Conservation (phyloP, 192 early-diverging fungal genomes). For the Coemansia reversa region DNA sequence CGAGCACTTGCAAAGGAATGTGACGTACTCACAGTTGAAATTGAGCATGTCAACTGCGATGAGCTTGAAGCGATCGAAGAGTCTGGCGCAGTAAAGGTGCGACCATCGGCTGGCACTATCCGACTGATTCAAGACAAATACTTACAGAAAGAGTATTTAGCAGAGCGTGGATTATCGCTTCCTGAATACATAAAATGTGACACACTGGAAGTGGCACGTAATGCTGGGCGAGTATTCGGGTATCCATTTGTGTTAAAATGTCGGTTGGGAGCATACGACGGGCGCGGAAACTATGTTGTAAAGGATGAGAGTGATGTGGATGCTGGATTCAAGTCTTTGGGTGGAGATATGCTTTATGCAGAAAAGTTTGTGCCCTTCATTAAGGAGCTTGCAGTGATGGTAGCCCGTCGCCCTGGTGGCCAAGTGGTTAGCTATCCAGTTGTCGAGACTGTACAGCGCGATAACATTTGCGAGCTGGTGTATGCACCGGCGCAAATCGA, state of each 20-base stretch:
- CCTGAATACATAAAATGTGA: slow-evolving; percentile 56
- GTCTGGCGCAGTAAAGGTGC: slow-evolving; percentile 63
- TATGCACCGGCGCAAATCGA: slow-evolving; percentile 96
- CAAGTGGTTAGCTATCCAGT: slow-evolving; percentile 82
- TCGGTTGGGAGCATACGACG: slow-evolving; percentile 94
- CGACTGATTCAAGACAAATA: slow-evolving; percentile 96
- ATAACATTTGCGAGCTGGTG: slow-evolving; percentile 95
- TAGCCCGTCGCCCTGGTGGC: slow-evolving; percentile 68
- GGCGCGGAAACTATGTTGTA: slow-evolving; percentile 90
- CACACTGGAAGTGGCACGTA: slow-evolving; percentile 48
- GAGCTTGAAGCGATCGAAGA: slow-evolving; percentile 60
- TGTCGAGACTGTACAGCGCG: slow-evolving; percentile 95
- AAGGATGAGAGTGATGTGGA: slow-evolving; percentile 67
- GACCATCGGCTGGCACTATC: slow-evolving; percentile 82
- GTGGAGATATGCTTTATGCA: slow-evolving; percentile 76
- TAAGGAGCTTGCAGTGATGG: slow-evolving; percentile 98
- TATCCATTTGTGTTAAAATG: slow-evolving; percentile 97
- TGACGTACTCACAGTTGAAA: slow-evolving; percentile 94
- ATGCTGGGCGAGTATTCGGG: slow-evolving; percentile 68
- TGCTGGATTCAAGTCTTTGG: slow-evolving; percentile 38
- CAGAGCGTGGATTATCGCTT: slow-evolving; percentile 66
- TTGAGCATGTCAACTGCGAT: slow-evolving; percentile 87
- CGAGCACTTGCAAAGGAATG: slow-evolving; percentile 68
- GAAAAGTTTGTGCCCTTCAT: slow-evolving; percentile 92
- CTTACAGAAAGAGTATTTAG: slow-evolving; percentile 81